Conservation (phyloP, 2,329 filamentous ascomycete genomes). For the Pseudogymnoascus pannorum region DNA sequence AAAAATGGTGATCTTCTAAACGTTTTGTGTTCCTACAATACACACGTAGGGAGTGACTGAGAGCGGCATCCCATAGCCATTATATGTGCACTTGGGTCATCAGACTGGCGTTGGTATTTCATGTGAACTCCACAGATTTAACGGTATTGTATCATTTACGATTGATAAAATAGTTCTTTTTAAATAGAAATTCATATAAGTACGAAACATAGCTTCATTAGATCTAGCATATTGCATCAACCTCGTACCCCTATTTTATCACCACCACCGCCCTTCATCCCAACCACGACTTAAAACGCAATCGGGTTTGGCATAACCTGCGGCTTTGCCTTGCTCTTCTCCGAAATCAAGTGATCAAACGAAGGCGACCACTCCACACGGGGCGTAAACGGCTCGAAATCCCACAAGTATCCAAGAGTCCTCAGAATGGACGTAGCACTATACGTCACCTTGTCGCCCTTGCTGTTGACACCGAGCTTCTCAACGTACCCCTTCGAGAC, state of each 20-base stretch:
- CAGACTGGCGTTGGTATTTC: not conserved
- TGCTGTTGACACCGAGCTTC: constrained; percentile 30
- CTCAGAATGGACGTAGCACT: constrained; percentile 35
- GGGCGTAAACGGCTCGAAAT: constrained; percentile 6
- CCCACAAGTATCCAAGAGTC: constrained; percentile 36
- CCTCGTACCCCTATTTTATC: not conserved
- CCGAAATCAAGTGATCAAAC: constrained; percentile 9
- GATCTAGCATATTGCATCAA: not conserved
- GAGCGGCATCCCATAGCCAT: not conserved
- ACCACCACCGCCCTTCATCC: not conserved
- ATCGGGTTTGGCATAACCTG: not conserved
- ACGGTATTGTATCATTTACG: not conserved
- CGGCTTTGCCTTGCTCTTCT: not conserved
- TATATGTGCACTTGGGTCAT: not conserved
- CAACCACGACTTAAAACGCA: not conserved
- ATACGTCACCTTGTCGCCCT: constrained; percentile 28
- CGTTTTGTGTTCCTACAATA: not conserved
- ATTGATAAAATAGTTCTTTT: not conserved
- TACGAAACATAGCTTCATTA: not conserved
- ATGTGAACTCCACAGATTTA: not conserved
- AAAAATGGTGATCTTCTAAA: not conserved
- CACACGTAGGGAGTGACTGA: not conserved
- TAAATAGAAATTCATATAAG: not conserved
- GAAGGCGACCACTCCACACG: constrained; percentile 11
- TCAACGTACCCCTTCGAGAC: constrained; percentile 36